Evolutionary conservation across 1,139 yeast genomes (phyloP), one percentile per base, ranked within the genome.

Genomic region (Lizanozyma gosingica): DNA sequence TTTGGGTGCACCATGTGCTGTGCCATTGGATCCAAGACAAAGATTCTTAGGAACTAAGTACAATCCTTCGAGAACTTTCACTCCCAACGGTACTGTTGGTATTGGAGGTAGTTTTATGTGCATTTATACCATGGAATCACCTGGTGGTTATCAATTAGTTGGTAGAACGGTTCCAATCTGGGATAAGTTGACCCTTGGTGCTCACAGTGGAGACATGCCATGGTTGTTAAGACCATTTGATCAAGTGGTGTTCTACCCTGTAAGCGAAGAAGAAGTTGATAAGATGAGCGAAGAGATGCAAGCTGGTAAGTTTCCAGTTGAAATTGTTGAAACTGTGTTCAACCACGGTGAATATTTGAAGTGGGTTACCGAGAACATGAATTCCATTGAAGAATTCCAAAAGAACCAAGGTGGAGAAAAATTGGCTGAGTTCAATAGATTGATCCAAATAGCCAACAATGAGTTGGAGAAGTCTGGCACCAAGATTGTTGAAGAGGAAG

Each of bases 91-190:
- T 51, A 84, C 94, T 34, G 97, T 92, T 48, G 98, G 98, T 55
- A 82, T 92, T 59, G 98, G 97, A 49, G 97, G 97, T 51, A 87
- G 83, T 82, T 92, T 88, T 71, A 88, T 90, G 97, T 90, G 97
- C 69, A 90, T 92, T 52, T 92, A 92, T 63, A 88, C 97, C 37
- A 88, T 90, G 90, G 96, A 90, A 53, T 86, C 96, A 18, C 98
- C 98, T 40, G 98, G 98, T 64, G 98, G 98, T 27, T 92, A 92
- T 63, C 97, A 90, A 67, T 74, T 92, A 53, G 92, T 88, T 47
- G 98, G 97, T 43, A 78, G 97, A 59, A 92, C 98, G 3, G 80
- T 92, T 49, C 97, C 97, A 43, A 90, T 90, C 51, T 92, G 98
- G 98, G 97, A 92, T 61, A 90, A 87, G 65, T 73, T 90, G 53